phyloP scores from a whole-genome alignment of 805 yeast species.

The Candida michaelii region DNA sequence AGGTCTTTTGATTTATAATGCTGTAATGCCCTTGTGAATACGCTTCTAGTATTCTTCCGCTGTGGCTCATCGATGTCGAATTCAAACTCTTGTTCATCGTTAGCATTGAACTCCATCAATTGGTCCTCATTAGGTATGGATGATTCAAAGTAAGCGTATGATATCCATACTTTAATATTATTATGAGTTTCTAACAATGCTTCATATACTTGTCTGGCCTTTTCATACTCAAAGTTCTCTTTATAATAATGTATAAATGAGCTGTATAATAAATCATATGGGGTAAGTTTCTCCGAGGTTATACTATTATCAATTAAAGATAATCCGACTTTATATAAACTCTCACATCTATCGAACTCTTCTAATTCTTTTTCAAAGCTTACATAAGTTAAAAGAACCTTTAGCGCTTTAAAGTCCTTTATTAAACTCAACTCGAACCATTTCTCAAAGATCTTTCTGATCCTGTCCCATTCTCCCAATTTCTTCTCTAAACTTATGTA shows the following conservation, averaged over 20 bases:
- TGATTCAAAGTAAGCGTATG: slow-evolving; percentile 70
- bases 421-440: slow-evolving; percentile 45
- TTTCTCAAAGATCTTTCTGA: slow-evolving; percentile 68
- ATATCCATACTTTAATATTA: slow-evolving; percentile 49
- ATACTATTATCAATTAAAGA: slow-evolving; percentile 23
- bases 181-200: slow-evolving; percentile 34
- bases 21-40: slow-evolving; percentile 56
- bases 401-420: slow-evolving; percentile 45
- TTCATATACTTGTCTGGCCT: slow-evolving; percentile 51
- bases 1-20: slow-evolving; percentile 34
- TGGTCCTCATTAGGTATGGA: slow-evolving; percentile 59
- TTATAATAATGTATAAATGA: slow-evolving; percentile 57
- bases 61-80: slow-evolving; percentile 53
- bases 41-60: slow-evolving; percentile 47
- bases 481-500: slow-evolving; percentile 69
- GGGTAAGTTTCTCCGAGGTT: slow-evolving; percentile 29
- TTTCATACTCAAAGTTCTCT: slow-evolving; percentile 56
- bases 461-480: slow-evolving; percentile 79
- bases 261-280: slow-evolving; percentile 21
- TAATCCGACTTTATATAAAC: slow-evolving; percentile 57
- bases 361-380: slow-evolving; percentile 65
- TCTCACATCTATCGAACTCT: slow-evolving; percentile 68
- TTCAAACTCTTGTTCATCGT: slow-evolving; percentile 48
- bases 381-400: slow-evolving; percentile 49
- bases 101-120: slow-evolving; percentile 41